Evolutionary conservation across 257 asterid genomes (phyloP).

Genomic region (Nicotiana obtusifolia): DNA sequence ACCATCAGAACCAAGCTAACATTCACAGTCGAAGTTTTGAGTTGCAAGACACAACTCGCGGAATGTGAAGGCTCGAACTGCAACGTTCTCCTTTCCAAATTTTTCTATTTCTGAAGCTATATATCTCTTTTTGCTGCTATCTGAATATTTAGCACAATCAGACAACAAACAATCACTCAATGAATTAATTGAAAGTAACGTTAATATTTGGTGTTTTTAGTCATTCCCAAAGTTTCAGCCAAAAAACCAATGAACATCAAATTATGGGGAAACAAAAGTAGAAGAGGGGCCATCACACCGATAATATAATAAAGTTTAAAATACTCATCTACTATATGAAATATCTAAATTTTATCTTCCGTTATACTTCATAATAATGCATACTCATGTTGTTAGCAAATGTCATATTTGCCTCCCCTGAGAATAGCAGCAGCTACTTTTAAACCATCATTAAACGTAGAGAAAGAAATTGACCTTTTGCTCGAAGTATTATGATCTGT

Average conservation of each 20-base stretch:
- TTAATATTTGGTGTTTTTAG: neutral
- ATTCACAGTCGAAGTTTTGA: conserved; percentile 34
- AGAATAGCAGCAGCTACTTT: neutral
- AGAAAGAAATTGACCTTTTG: neutral
- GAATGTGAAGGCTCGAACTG: conserved; percentile 53
- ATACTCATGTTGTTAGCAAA: neutral
- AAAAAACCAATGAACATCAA: neutral
- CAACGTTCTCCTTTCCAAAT: conserved; percentile 44
- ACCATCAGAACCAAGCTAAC: conserved; percentile 73
- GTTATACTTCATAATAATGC: neutral
- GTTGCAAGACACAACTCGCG: conserved; percentile 41
- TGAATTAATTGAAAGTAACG: neutral
- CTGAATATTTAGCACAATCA: conserved; percentile 30
- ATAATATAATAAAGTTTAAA: neutral
- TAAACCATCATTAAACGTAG: neutral
- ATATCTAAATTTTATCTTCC: neutral
- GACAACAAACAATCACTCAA: neutral
- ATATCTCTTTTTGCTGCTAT: conserved; percentile 44
- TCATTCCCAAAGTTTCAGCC: neutral
- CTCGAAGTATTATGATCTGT: neutral
- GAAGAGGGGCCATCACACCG: neutral
- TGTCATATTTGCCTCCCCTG: too few relatives aligned
- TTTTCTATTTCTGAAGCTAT: conserved; percentile 50
- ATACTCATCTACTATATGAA: neutral
- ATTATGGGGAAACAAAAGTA: neutral